phyloP scores from a whole-genome alignment of 257 asterid species.

The Paraleonurus japonicus region DNA sequence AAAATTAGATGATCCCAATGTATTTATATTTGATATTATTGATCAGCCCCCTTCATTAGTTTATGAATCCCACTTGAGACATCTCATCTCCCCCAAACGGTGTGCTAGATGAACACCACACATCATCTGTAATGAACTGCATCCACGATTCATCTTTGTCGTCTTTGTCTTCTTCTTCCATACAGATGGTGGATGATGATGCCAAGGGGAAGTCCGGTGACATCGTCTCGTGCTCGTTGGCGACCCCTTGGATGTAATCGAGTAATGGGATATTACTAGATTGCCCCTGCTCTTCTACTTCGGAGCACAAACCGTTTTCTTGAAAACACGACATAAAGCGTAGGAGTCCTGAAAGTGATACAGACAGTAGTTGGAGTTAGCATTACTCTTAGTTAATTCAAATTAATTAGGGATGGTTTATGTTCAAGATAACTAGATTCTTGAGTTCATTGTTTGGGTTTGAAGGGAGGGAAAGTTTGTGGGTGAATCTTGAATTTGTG shows the following conservation, averaged over 20 bases:
- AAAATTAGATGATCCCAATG: constrained; percentile 20
- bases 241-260: constrained; percentile 51
- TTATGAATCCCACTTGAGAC: constrained; percentile 56
- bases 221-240: constrained; percentile 56
- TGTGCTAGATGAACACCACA: constrained; percentile 69
- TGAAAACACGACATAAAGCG: constrained; percentile 92
- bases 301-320: constrained; percentile 86
- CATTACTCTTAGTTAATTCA: neutral
- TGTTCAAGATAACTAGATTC: constrained; percentile 22
- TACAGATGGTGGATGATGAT: constrained; percentile 54
- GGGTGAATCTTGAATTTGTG: constrained; percentile 27
- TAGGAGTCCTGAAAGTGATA: constrained; percentile 68
- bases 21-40: constrained; percentile 22
- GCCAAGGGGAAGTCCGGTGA: constrained; percentile 76
- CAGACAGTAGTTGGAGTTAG: neutral
- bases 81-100: constrained; percentile 55
- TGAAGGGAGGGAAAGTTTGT: constrained; percentile 28
- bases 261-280: constrained; percentile 52
- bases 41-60: constrained; percentile 37
- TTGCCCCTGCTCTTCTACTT: constrained; percentile 79
- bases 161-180: constrained; percentile 69
- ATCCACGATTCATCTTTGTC: constrained; percentile 94
- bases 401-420: neutral
- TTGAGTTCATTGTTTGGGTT: constrained; percentile 19
- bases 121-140: constrained; percentile 92